Base-by-base conservation (phyloP, 1,284 basidiomycete genomes). In the Leccinum pachyderme region DNA sequence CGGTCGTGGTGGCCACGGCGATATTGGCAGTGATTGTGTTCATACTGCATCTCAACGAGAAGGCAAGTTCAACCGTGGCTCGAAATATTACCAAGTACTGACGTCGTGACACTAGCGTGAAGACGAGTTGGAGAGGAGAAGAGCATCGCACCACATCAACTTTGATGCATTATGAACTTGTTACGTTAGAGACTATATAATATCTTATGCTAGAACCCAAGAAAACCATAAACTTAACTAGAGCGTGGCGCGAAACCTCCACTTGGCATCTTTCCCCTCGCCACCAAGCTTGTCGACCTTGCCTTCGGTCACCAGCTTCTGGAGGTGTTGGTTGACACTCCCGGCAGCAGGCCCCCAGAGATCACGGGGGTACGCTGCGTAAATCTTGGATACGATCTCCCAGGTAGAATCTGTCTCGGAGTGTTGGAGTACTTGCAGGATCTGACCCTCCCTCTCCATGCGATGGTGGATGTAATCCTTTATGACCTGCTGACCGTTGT, bases 81-180 rank as follows among this genome's bases (percentile, higher is more conserved):
- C 29, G 15, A 28, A 33, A 49, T 13, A 27, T 54, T 28, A 46
- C 18, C 18, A 18, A 18, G 18, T 18, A 18, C 48, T 58, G 37
- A 56, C 29, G 50, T 58, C 43, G 13, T 41, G 39, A 45, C 55
- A 31, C 49, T 57, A 94, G 91, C 81, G 91, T 59, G 95, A 96
- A 69, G 95, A 98, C 70, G 95, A 98, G 73, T 72, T 89, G 65
- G 96, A 98, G 73, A 73, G 94, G 59, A 81, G 92, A 66, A 80
- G 89, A 59, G 86, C 87, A 28, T 89, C 95, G 48, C 94, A 97
- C 73, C 90, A 93, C 64, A 97, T 98, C 73, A 98, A 98, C 66
- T 98, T 98, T 72, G 94, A 96, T 71, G 95, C 96, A 11, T 74
- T 97, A 68, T 24, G 28, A 29, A 47, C 25, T 47, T 25, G 47